Base-by-base conservation (phyloP, 768 basidiomycete genomes). In the Filobasidium floriforme region DNA sequence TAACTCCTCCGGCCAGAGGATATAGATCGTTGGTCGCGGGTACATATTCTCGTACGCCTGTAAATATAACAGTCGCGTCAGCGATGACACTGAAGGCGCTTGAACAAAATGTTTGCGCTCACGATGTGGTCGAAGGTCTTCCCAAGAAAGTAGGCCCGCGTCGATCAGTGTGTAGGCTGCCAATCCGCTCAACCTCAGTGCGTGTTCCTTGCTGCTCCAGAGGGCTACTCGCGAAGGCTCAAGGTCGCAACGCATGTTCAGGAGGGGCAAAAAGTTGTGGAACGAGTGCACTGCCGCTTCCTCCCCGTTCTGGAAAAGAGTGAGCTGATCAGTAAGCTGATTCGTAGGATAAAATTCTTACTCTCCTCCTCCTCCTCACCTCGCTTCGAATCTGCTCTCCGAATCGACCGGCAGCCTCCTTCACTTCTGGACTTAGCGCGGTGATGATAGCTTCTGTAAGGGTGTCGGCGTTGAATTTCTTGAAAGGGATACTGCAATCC, bases 371-470 rank as follows among this genome's bases (percentile, higher is more conserved):
- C 73, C 1, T 66, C 69, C 79, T 18, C 55, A 83, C 84, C 74
- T 86, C 86, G 1, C 70, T 70, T 22, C 77, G 75, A 55, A 87
- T 87, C 70, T 81, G 76, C 41, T 83, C 80, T 0, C 83, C 83
- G 80, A 87, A 78, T 32, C 70, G 68, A 41, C 71, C 73, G 0
- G 86, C 85, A 40, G 85, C 85, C 6, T 72, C 69, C 72, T 82
- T 82, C 0, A 85, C 84, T 10, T 71, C 69, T 1, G 81, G 79
- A 44, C 83, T 82, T 10, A 82, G 70, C 7, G 82, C 82, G 70
- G 81, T 83, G 59, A 79, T 79, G 71, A 86, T 83, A 0, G 83
- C 86, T n/a, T 83, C 81, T 11, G 80, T 79, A 40, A 87, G 76
- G 49, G 81, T 85, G 24, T 83, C 80, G 4, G 80, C 78, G 7